Evolutionary conservation across 768 basidiomycete species (phyloP), one percentile per base, ranked within the genome.

Genomic region (Polyporus arcularius): DNA sequence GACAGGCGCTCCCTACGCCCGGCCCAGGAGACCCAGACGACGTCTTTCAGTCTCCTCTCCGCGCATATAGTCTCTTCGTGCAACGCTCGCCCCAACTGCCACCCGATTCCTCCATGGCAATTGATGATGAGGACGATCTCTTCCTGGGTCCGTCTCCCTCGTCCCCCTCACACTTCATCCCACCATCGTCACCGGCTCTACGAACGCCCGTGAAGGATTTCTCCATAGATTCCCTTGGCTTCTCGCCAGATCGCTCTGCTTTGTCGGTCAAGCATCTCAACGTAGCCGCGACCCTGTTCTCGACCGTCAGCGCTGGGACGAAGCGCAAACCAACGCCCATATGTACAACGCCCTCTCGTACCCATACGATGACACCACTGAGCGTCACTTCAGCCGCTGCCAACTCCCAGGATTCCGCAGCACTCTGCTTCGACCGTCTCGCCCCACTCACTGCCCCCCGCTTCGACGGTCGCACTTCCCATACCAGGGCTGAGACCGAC

Each of bases 311-410:
- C 12, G 54, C 55, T 14, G 86, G 87, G 42, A 85, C 82, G 1
- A 90, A 90, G 71, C 85, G 88, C 68, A 90, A 89, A 70, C 85
- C 86, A 5, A 78, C 76, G 47, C 75, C 74, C 53, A 79, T 72
- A 64, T 85, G 62, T 74, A 53, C 67, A 32, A 89, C 87, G 10
- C 88, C 88, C 4, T 78, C 85, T 10, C 81, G 81, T 18, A 78
- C 77, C 14, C 79, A 81, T 39, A 73, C 58, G 52, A 68, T 77
- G 14, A 78, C 80, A 3, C 78, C 79, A 16, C 66, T 75, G 51
- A 69, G 68, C 45, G 76, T 77, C 46, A 75, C 79, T 32, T 70
- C 73, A 11, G 63, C 70, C 56, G 50, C 51, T 12, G 18, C 39
- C 16, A 51, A 35, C 28, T 71, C 66, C 10, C 57, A 65, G 15